Conservation (phyloP, 169 alveolate species). For the Eimeria falciformis region DNA sequence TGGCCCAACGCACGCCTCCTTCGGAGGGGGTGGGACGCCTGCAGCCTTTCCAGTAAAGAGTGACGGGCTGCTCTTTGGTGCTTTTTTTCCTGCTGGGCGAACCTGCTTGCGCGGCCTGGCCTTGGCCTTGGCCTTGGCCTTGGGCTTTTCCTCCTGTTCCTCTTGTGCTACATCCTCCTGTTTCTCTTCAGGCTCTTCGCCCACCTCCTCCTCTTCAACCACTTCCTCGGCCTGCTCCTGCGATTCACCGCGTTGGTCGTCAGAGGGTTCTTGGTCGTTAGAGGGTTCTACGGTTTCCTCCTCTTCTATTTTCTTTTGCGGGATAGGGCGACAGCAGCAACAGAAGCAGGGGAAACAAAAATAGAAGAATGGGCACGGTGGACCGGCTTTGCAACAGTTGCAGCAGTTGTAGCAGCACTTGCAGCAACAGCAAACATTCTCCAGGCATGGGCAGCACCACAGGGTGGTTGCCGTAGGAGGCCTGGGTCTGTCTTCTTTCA, state of each 20-base stretch:
- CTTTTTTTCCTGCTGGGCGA: conserved; percentile 40
- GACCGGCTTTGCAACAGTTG: conserved; percentile 43
- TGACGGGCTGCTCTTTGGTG: conserved; percentile 64
- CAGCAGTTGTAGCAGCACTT: conserved; percentile 73
- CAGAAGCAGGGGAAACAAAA: conserved; percentile 65
- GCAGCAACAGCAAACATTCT: conserved; percentile 61
- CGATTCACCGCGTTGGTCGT: too few species aligned
- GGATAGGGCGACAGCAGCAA: conserved; percentile 73
- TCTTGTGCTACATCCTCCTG: background rate
- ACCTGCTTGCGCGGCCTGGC: conserved; percentile 28
- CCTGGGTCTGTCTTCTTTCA: background rate
- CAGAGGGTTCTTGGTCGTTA: too few species aligned
- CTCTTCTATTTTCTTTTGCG: conserved; percentile 24
- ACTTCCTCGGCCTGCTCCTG: conserved; percentile 15
- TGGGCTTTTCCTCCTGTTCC: background rate
- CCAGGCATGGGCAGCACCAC: conserved; percentile 57
- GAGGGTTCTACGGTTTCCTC: conserved; percentile 35
- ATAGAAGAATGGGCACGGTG: conserved; percentile 58
- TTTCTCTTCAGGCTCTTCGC: conserved; percentile 17
- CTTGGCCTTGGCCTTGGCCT: conserved; percentile 5
- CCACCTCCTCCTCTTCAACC: conserved; percentile 6
- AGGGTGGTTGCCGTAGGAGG: conserved; percentile 68
- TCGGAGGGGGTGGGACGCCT: conserved; percentile 70
- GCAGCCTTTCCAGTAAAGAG: conserved; percentile 74
- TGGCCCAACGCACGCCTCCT: conserved; percentile 71